Conservation (phyloP, 176 grass and related monocot species). For the Triticum aestivum region IWGSC_CS_RefSeq_v2.1 NC_057800.1:498384121-498384620, state of each 20-base stretch:
- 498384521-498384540: background rate
- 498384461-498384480: background rate
- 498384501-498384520: constrained; percentile 11
- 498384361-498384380: constrained; percentile 50
- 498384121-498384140: background rate
- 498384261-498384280: background rate
- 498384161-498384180: background rate
- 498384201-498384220: background rate
- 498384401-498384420: constrained; percentile 18
- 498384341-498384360: constrained; percentile 41
- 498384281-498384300: constrained; percentile 31
- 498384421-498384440: background rate
- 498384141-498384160: background rate
- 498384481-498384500: background rate
- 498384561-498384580: background rate
- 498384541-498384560: background rate
- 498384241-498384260: background rate
- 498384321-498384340: constrained; percentile 54
- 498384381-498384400: constrained; percentile 45
- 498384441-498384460: background rate
- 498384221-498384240: background rate
- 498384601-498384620: background rate
- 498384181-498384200: background rate
- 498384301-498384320: constrained; percentile 44
- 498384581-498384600: constrained; percentile 3